phyloP scores from a whole-genome alignment of 2,329 filamentous ascomycete genomes.

The Microsporum audouinii region DNA sequence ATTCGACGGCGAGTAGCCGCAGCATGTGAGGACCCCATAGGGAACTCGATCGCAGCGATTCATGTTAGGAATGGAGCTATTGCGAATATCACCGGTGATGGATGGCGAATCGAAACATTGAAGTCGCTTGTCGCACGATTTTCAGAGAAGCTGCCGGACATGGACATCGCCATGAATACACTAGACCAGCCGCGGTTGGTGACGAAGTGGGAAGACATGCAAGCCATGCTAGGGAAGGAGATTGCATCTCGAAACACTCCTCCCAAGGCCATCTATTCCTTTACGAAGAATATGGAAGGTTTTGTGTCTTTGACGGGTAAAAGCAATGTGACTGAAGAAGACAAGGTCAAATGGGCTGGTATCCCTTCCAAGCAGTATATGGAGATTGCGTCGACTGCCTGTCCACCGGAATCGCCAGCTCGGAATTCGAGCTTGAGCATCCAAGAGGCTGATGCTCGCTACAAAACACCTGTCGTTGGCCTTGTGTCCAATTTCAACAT shows the following conservation, averaged over 20 bases:
- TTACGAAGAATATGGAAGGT: background rate
- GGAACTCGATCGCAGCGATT: conserved; percentile 31
- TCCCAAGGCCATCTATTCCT: background rate
- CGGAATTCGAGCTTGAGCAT: conserved; percentile 15
- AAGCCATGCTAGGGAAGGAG: background rate
- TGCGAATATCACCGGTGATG: conserved; percentile 34
- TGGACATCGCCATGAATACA: conserved; percentile 3
- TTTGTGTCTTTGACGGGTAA: background rate
- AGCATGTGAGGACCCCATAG: conserved; percentile 28
- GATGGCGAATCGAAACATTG: conserved; percentile 25
- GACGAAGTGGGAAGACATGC: conserved; percentile 1
- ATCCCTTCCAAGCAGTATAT: conserved; percentile 4
- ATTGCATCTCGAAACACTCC: background rate
- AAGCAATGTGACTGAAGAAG: background rate
- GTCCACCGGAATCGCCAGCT: conserved; percentile 28
- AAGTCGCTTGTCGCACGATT: background rate
- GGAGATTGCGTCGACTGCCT: conserved; percentile 11
- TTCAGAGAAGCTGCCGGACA: background rate
- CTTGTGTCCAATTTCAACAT: conserved; percentile 40
- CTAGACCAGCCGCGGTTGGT: background rate
- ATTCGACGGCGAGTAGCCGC: conserved; percentile 33
- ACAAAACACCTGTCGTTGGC: conserved; percentile 24
- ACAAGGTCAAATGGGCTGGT: background rate
- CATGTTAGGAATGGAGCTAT: conserved; percentile 20
- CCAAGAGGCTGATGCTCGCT: conserved; percentile 27